phyloP scores from a whole-genome alignment of 305 asterid genomes.

The Salvia sclarea region DNA sequence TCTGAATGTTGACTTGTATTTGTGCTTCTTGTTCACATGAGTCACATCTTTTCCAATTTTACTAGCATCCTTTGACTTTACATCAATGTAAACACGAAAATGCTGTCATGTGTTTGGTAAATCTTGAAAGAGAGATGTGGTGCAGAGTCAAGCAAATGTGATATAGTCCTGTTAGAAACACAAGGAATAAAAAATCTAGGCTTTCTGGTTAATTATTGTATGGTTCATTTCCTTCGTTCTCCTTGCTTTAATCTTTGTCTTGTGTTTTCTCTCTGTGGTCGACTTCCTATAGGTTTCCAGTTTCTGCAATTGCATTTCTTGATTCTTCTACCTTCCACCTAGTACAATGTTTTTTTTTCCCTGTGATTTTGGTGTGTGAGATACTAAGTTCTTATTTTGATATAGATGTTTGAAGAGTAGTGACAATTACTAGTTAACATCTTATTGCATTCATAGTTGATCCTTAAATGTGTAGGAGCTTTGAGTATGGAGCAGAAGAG shows the following conservation, averaged over 20 bases:
- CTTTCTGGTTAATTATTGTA: background rate
- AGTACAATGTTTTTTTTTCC: background rate
- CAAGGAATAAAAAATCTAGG: background rate
- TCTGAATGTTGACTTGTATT: background rate
- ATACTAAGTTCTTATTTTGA: background rate
- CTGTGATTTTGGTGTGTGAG: background rate
- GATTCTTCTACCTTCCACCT: too few species aligned
- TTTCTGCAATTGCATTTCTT: too few species aligned
- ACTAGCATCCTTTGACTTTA: background rate
- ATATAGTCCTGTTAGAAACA: background rate
- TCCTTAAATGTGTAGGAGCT: constrained; percentile 53
- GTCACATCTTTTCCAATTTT: constrained; percentile 4
- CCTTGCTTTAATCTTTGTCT: background rate
- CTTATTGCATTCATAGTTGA: constrained; percentile 48
- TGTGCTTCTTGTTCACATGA: constrained; percentile 17
- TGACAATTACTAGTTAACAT: background rate
- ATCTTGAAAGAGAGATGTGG: constrained; percentile 6
- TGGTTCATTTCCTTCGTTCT: background rate
- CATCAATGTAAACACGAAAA: background rate
- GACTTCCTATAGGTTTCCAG: background rate
- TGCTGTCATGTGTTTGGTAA: background rate
- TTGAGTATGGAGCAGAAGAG: constrained; percentile 76
- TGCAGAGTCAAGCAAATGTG: background rate
- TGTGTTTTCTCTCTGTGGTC: background rate
- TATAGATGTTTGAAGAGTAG: background rate